These are phyloP conservation scores for Tolypocladium tundrense DNA, from an alignment of 2,329 filamentous ascomycete genomes.

Conservation along the genomic window DNA sequence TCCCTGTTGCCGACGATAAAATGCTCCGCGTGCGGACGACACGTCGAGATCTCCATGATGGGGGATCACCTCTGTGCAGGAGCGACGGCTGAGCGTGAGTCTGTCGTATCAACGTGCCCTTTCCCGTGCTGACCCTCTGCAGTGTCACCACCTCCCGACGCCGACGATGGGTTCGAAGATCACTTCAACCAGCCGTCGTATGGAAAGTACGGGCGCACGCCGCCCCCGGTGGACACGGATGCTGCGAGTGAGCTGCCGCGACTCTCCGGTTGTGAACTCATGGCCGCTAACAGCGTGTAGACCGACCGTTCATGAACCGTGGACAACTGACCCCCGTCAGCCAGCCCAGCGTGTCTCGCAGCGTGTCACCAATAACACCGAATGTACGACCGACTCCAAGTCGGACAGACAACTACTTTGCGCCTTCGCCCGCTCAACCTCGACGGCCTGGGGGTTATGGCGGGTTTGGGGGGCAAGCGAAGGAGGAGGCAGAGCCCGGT, in stretches of 20 bases:
- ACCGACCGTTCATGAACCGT: constrained; percentile 32
- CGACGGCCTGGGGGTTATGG: constrained; percentile 38
- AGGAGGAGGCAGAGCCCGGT: not conserved
- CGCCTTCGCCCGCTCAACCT: constrained; percentile 14
- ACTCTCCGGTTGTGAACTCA: too few species aligned
- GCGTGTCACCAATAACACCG: constrained; percentile 53
- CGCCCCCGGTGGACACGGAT: constrained; percentile 39
- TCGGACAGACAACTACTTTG: constrained; percentile 34
- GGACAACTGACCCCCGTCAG: constrained; percentile 56
- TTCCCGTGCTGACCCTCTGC: not conserved
- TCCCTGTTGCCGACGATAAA: constrained; percentile 76
- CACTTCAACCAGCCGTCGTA: constrained; percentile 14
- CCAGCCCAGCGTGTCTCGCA: constrained; percentile 47
- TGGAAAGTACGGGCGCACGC: constrained; percentile 29
- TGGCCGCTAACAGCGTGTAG: not conserved
- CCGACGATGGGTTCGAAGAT: constrained; percentile 15
- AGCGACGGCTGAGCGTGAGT: constrained; percentile 36
- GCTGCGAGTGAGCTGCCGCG: constrained; percentile 36
- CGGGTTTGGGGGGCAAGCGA: constrained; percentile 22
- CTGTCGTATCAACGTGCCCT: not conserved
- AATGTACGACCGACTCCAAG: constrained; percentile 31
- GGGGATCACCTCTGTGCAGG: constrained; percentile 68
- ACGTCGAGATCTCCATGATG: constrained; percentile 78
- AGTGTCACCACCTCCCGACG: constrained; percentile 29
- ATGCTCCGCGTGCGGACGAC: constrained; percentile 67